Base-by-base conservation (phyloP, 148 eudicot species). In the Bassia scoparia region DNA sequence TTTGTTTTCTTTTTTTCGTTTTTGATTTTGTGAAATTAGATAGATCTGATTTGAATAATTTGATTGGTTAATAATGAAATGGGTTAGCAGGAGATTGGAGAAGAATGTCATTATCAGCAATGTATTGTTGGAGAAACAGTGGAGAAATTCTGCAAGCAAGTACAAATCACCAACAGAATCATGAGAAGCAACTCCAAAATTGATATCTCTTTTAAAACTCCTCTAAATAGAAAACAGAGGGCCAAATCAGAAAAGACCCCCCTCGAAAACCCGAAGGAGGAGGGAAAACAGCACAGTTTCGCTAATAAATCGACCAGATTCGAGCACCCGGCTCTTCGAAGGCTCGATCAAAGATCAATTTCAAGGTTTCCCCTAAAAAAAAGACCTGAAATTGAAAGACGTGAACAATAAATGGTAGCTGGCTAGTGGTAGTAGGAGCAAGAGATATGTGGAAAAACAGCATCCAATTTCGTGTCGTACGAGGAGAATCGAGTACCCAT, bases 51-150 rank as follows among this genome's bases (percentile, higher is more conserved):
- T 20, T 52, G 7, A 52, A 16, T 46, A 10, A 2, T 20, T 21
- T 21, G 56, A 21, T n/a, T 52, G 4, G 24, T 52, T 52, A 21
- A 52, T n/a, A 43, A n/a, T n/a, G n/a, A 65, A 41, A 34, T 76
- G 16, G 10, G 2, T 67, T 37, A 41, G 7, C 83, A 88, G 94
- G 87, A 56, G 98, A 95, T 18, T 95, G 98, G 98, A 82, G 87
- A 37, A 69, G 84, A 81, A 95, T n/a, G n/a, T 95, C 98, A 2
- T 79, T 95, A n/a, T 86, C 93, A 50, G 90, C 99, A 37, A 95
- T 95, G 99, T 77, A n/a, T 95, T 2, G 76, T 92, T 12, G 89
- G 88, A 70, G 99, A 89, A 79, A 95, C 99, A 35, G 87, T 95
- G 3, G 86, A 26, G 97, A 95, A n/a, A 91, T 95, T 8, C 76